phyloP scores from a whole-genome alignment of 331 rosid genomes.

The Pyrus hybrid region DNA sequence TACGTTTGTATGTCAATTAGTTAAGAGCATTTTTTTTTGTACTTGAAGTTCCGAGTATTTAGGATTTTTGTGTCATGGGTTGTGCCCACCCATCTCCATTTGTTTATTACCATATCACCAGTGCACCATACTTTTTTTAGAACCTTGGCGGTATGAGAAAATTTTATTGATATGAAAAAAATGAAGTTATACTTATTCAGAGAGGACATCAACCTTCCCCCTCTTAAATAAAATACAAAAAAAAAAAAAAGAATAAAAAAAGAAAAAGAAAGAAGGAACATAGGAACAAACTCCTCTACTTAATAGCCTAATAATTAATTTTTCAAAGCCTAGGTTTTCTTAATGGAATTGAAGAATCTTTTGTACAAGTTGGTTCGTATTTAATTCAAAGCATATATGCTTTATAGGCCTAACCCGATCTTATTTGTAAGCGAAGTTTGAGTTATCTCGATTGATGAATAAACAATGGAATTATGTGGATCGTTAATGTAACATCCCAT shows the following conservation, averaged over 20 bases:
- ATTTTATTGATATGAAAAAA: too few species aligned
- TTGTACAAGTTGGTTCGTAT: neutral
- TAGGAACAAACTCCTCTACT: neutral
- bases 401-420: neutral
- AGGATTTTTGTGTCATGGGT: neutral
- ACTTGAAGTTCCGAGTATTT: neutral
- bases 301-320: neutral
- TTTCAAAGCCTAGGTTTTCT: neutral
- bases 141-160: too few species aligned
- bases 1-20: neutral
- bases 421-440: neutral
- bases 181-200: too few species aligned
- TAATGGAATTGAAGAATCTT: neutral
- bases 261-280: too few species aligned
- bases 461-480: neutral
- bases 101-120: neutral
- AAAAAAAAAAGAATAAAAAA: too few species aligned
- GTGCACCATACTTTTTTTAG: neutral
- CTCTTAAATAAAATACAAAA: too few species aligned
- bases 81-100: neutral
- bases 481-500: too few species aligned
- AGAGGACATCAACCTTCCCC: too few species aligned
- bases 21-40: neutral
- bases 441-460: neutral
- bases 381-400: neutral